These are phyloP conservation scores for Entelexis paramagnoliae DNA, from an alignment of 1,139 yeast genomes.

Conservation along the genomic window DNA sequence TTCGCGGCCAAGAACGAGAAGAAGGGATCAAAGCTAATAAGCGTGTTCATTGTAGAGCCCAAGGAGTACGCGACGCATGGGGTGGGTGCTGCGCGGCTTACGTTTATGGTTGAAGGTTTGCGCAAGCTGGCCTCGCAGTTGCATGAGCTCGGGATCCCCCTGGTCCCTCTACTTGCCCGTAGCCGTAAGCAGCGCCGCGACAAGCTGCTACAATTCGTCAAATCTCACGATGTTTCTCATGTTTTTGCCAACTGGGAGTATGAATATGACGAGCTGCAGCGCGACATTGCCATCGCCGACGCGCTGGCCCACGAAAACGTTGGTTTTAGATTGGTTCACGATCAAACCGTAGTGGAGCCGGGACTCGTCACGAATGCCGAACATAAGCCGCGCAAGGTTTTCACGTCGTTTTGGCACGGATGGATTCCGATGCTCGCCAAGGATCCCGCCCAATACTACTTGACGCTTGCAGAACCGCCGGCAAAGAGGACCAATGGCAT, in stretches of 20 bases:
- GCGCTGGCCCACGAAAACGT: conserved; percentile 24
- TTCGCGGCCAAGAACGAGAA: conserved; percentile 28
- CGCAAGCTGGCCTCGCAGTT: conserved; percentile 31
- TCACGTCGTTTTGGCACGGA: conserved; percentile 44
- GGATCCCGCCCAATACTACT: conserved; percentile 7
- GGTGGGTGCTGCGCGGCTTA: conserved; percentile 38
- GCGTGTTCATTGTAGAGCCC: conserved; percentile 30
- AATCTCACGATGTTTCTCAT: conserved; percentile 30
- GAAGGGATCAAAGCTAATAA: conserved; percentile 28
- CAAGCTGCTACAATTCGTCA: conserved; percentile 17
- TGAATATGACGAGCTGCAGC: conserved; percentile 44
- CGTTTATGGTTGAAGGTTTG: conserved; percentile 35
- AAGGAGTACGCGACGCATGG: conserved; percentile 38
- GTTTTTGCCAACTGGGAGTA: conserved; percentile 40
- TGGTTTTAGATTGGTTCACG: conserved; percentile 35
- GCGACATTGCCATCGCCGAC: conserved; percentile 30
- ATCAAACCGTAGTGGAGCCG: conserved; percentile 42
- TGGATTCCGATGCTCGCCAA: conserved; percentile 33
- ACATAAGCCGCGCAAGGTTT: conserved; percentile 43
- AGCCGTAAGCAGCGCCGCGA: conserved; percentile 9
- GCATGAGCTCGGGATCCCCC: conserved; percentile 34
- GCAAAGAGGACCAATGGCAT: background rate
- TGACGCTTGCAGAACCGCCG: background rate
- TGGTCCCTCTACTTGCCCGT: conserved; percentile 33
- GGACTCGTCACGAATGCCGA: conserved; percentile 37